A percentile compares a stretch with the other conserved stretches of the same genome.
phyloP scores from a whole-genome alignment of 306 rosid genomes.

The Luffa acutangula region DNA sequence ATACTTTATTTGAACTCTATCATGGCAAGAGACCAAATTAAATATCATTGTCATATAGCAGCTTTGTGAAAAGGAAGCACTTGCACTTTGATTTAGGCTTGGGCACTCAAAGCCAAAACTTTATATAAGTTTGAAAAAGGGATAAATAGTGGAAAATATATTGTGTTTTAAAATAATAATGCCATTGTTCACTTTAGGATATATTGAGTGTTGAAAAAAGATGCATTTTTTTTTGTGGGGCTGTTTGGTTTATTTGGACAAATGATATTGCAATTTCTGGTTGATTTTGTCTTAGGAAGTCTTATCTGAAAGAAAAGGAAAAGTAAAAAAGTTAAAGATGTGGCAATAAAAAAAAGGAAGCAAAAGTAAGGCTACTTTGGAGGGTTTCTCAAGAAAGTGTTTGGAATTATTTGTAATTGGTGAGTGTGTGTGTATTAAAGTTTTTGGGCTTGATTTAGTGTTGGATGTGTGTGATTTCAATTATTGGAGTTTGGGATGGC shows the following conservation, averaged over 20 bases:
- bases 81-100: neutral
- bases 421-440: neutral
- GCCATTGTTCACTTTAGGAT: neutral
- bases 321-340: neutral
- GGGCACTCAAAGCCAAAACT: neutral
- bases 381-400: neutral
- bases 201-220: neutral
- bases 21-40: neutral
- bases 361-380: neutral
- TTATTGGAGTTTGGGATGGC: neutral
- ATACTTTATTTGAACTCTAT: neutral
- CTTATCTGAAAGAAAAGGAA: neutral
- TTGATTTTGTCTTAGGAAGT: neutral
- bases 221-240: neutral
- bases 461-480: neutral
- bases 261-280: neutral
- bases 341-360: neutral
- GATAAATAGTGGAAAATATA: neutral
- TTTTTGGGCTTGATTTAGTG: neutral
- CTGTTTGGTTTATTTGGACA: neutral
- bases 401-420: neutral
- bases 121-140: neutral
- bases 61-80: conserved; percentile 1
- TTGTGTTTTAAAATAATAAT: neutral
- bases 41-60: neutral